Conservation (phyloP, 1,284 basidiomycete genomes). For the Neolentinus lepideus region DNA sequence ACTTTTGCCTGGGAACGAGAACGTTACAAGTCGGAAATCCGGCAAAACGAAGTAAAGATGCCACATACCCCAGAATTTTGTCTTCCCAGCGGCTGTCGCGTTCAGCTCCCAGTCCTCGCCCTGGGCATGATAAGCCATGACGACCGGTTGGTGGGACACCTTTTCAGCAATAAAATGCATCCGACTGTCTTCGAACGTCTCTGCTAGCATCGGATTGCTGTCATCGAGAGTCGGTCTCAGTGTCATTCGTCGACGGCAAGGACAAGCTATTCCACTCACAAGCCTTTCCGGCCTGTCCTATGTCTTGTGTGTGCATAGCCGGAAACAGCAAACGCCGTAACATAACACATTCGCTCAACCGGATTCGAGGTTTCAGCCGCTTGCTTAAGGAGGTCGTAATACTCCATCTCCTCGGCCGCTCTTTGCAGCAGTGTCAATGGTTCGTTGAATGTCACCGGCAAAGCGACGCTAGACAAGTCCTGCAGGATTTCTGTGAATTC, state of each 20-base stretch:
- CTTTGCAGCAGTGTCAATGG: slow-evolving; percentile 79
- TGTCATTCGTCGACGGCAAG: not conserved
- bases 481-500: slow-evolving; percentile 19
- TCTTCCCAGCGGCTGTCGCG: slow-evolving; percentile 70
- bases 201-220: slow-evolving; percentile 84
- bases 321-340: slow-evolving; percentile 82
- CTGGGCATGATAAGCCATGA: slow-evolving; percentile 81
- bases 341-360: slow-evolving; percentile 65
- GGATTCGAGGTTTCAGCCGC: slow-evolving; percentile 60
- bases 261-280: slow-evolving; percentile 42
- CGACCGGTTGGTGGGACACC: slow-evolving; percentile 79
- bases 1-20: slow-evolving; percentile 57
- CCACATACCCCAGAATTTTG: slow-evolving; percentile 80
- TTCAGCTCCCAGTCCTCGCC: slow-evolving; percentile 70
- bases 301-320: slow-evolving; percentile 77
- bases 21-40: slow-evolving; percentile 13
- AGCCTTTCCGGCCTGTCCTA: slow-evolving; percentile 80
- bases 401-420: slow-evolving; percentile 80
- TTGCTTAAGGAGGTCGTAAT: slow-evolving; percentile 60
- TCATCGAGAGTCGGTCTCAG: not conserved
- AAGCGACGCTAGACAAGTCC: slow-evolving; percentile 81
- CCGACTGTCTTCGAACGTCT: slow-evolving; percentile 81
- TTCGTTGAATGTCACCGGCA: slow-evolving; percentile 88
- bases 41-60: slow-evolving; percentile 8
- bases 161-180: slow-evolving; percentile 85